These are phyloP conservation scores for Pleomassaria siparia DNA, from an alignment of 2,329 filamentous ascomycete genomes.

Conservation along the genomic window DNA sequence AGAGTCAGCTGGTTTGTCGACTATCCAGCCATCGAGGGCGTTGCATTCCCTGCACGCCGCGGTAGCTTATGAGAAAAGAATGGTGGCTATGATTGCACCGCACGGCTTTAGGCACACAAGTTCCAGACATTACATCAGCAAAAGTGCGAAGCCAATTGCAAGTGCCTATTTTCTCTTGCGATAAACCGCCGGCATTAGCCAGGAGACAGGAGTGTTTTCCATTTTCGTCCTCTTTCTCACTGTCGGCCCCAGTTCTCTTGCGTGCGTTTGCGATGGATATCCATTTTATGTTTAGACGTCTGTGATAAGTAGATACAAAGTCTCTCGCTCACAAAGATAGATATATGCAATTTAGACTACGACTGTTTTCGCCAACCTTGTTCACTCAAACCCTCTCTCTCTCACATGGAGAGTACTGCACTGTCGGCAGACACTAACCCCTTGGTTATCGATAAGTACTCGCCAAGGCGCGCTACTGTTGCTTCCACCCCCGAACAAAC, in stretches of 20 bases:
- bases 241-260: slow-evolving; percentile 6
- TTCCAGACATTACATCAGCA: no score
- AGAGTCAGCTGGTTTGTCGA: slow-evolving; percentile 97
- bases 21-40: slow-evolving; percentile 78
- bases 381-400: no score
- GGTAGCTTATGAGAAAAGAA: slow-evolving; percentile 58
- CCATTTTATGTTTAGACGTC: slow-evolving; percentile 17
- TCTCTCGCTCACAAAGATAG: slow-evolving; percentile 22
- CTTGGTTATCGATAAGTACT: not conserved
- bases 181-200: not conserved
- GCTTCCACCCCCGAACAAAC: not conserved
- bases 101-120: no score
- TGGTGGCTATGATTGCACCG: not conserved
- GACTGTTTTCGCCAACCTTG: not conserved
- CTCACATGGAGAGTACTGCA: no score
- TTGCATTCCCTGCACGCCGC: slow-evolving; percentile 72
- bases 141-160: not conserved
- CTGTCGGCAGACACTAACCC: no score
- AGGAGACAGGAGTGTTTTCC: not conserved
- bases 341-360: slow-evolving; percentile 16
- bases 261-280: slow-evolving; percentile 32
- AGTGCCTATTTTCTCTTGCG: not conserved
- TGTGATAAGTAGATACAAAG: slow-evolving; percentile 24
- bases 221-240: not conserved
- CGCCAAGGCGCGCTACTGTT: not conserved